phyloP scores from a whole-genome alignment of 495 filamentous ascomycete genomes.

The Hyaloscypha finlandica region DNA sequence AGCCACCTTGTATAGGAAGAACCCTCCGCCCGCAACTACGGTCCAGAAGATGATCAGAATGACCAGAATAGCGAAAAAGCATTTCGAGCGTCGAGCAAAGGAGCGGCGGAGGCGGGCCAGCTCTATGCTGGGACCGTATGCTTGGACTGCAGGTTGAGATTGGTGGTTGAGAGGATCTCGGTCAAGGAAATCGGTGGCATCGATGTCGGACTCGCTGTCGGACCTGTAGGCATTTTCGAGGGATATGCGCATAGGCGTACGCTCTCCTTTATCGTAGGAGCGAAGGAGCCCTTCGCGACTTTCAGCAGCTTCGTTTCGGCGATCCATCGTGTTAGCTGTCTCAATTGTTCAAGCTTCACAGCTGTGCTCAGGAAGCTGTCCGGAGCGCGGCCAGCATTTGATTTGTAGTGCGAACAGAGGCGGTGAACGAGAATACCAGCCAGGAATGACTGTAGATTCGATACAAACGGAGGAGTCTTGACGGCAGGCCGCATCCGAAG shows the following conservation, averaged over 20 bases:
- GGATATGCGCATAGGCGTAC: constrained; percentile 26
- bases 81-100: constrained; percentile 27
- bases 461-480: not conserved
- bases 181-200: constrained; percentile 33
- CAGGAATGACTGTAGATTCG: not conserved
- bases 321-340: constrained; percentile 24
- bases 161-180: constrained; percentile 21
- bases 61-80: constrained; percentile 16
- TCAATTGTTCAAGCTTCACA: not conserved
- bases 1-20: constrained; percentile 24
- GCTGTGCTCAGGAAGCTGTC: not conserved
- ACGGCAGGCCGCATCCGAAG: not conserved
- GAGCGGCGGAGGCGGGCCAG: constrained; percentile 9
- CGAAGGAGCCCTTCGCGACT: constrained; percentile 33
- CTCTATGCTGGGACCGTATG: constrained; percentile 10
- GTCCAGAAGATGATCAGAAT: constrained; percentile 28
- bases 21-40: constrained; percentile 25
- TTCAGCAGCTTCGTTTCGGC: constrained; percentile 17
- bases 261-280: constrained; percentile 27
- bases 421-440: not conserved
- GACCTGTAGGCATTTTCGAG: constrained; percentile 30
- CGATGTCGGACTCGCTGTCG: constrained; percentile 31
- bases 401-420: not conserved
- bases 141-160: constrained; percentile 20
- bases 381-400: not conserved